These are phyloP conservation scores for Agaricus blazei DNA, from an alignment of 768 basidiomycete genomes.

Conservation along the genomic window DNA sequence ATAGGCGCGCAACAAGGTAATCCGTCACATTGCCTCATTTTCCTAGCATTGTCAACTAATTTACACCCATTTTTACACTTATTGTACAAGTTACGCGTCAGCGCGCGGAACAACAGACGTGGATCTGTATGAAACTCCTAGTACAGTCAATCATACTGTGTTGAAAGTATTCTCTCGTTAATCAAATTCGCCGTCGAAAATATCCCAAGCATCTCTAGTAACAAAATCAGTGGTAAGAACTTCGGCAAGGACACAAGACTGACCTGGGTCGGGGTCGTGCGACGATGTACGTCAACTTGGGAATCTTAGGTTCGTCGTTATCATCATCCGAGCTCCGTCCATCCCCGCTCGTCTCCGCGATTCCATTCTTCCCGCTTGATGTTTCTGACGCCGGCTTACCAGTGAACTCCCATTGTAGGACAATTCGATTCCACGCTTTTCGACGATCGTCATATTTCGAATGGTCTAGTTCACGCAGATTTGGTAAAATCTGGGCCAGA, in stretches of 20 bases:
- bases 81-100: no score
- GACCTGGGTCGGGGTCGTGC: constrained; percentile 25
- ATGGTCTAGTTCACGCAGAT: constrained; percentile 39
- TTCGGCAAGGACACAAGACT: constrained; percentile 1
- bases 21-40: no score
- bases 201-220: constrained; percentile 18
- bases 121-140: no score
- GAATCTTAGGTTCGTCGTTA: constrained; percentile 13
- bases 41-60: no score
- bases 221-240: background rate
- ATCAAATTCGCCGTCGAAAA: constrained; percentile 21
- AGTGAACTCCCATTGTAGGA: constrained; percentile 26
- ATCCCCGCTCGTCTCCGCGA: no score
- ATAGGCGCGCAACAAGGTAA: no score
- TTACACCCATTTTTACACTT: no score
- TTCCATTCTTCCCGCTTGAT: no score
- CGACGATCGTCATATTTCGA: constrained; percentile 27
- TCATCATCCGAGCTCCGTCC: constrained; percentile 11
- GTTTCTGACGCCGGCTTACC: background rate
- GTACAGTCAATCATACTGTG: no score
- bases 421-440: constrained; percentile 29
- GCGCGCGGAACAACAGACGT: no score
- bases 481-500: constrained; percentile 34
- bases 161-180: background rate
- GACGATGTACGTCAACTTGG: constrained; percentile 29